Conservation (phyloP, 495 filamentous ascomycete species). For the Penicillium paxilli region DNA sequence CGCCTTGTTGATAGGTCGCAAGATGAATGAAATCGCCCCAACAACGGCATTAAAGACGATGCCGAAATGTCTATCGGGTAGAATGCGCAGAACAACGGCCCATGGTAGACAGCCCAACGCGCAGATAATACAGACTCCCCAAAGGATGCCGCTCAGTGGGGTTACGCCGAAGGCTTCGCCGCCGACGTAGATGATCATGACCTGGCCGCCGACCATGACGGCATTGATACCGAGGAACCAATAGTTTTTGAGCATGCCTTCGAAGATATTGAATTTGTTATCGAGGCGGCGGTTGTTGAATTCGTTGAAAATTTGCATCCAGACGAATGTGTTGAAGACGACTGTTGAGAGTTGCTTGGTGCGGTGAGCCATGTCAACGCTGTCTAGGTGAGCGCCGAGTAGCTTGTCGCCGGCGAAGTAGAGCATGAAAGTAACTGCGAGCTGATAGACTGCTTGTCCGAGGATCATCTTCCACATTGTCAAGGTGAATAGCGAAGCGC, state of each 20-base stretch:
- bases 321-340: slow-evolving; percentile 93
- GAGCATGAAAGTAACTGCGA: slow-evolving; percentile 73
- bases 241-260: slow-evolving; percentile 72
- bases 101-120: slow-evolving; percentile 72
- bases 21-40: slow-evolving; percentile 19
- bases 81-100: slow-evolving; percentile 68
- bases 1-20: slow-evolving; percentile 30
- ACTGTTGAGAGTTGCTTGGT: slow-evolving; percentile 62
- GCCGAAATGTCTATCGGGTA: slow-evolving; percentile 59
- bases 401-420: slow-evolving; percentile 69
- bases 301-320: slow-evolving; percentile 97
- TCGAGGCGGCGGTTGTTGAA: slow-evolving; percentile 91
- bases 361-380: slow-evolving; percentile 25
- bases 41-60: slow-evolving; percentile 39
- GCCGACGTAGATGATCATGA: slow-evolving; percentile 80
- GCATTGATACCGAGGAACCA: slow-evolving; percentile 83
- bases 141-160: slow-evolving; percentile 65
- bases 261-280: slow-evolving; percentile 88
- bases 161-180: slow-evolving; percentile 71
- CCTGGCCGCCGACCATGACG: slow-evolving; percentile 76
- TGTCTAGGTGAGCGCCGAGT: slow-evolving; percentile 49
- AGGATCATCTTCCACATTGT: slow-evolving; percentile 98
- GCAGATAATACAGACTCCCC: slow-evolving; percentile 74
- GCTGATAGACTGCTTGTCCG: slow-evolving; percentile 81
- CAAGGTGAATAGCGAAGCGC: slow-evolving; percentile 71